Conservation (phyloP, 768 basidiomycete species). For the Lentinula detonsa region DNA sequence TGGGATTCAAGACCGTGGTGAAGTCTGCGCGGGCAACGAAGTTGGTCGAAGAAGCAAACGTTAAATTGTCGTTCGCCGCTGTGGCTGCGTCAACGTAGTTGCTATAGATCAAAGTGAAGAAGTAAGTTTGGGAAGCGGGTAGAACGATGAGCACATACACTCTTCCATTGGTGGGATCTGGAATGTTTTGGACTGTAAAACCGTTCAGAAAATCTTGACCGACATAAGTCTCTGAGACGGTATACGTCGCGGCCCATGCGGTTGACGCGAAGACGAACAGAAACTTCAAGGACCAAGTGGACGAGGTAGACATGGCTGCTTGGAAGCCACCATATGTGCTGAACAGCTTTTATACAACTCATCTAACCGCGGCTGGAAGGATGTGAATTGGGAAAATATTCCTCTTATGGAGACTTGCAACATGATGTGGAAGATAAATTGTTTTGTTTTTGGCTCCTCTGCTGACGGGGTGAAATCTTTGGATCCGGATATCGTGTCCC, state of each 20-base stretch:
- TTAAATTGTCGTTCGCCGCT: conserved; percentile 34
- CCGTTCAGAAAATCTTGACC: conserved; percentile 43
- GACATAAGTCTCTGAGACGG: conserved; percentile 34
- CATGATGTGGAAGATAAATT: neutral
- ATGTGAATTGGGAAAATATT: neutral
- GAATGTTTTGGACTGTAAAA: conserved; percentile 41
- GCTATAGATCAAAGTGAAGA: conserved; percentile 13
- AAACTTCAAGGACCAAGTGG: conserved; percentile 12
- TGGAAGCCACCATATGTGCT: neutral
- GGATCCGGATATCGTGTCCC: neutral
- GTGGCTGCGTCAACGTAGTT: conserved; percentile 36
- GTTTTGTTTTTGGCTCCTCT: neutral
- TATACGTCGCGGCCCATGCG: conserved; percentile 41
- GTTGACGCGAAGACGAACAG: conserved; percentile 7
- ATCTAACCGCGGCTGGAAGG: neutral
- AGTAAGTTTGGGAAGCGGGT: neutral
- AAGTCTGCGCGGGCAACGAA: conserved; percentile 36
- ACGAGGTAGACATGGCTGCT: conserved; percentile 6
- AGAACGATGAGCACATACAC: conserved; percentile 33
- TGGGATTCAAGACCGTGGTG: conserved; percentile 28
- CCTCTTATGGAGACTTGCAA: neutral
- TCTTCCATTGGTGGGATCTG: conserved; percentile 62
- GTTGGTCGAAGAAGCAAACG: conserved; percentile 27
- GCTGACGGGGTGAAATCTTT: neutral
- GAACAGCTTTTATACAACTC: neutral